A percentile compares a stretch with the other conserved stretches of the same genome.
Evolutionary conservation across 139 green algal species (phyloP).

Genomic region (Chlamydomonas schloesseri): DNA sequence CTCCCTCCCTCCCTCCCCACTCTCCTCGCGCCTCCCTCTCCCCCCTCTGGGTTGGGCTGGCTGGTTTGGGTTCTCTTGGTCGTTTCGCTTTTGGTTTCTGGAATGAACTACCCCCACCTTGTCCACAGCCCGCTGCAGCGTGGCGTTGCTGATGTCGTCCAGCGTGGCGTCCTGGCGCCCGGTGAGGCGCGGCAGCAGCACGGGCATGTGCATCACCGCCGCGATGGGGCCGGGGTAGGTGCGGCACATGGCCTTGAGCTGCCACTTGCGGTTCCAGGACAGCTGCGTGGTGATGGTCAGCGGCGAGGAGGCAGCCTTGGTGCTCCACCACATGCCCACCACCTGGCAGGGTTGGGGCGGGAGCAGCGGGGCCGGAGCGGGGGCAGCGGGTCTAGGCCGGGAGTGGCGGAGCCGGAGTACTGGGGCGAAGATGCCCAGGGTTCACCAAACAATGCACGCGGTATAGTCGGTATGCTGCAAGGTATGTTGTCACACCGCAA

Average conservation of each 20-base stretch:
- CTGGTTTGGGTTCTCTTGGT: too few relatives aligned
- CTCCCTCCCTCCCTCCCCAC: too few relatives aligned
- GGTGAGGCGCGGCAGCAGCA: conserved; percentile 8
- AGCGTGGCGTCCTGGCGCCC: neutral
- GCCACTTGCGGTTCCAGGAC: conserved; percentile 34
- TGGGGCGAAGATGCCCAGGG: too few relatives aligned
- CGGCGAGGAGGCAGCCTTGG: conserved; percentile 9
- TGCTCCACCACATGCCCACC: conserved; percentile 13
- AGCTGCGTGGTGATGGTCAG: conserved; percentile 40
- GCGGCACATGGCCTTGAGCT: conserved; percentile 46
- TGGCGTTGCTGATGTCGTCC: neutral
- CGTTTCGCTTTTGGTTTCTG: too few relatives aligned
- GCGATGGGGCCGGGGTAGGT: conserved; percentile 16
- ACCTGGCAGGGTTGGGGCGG: neutral
- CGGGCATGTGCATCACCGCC: conserved; percentile 31
- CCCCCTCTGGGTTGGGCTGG: too few relatives aligned
- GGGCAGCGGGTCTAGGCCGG: too few relatives aligned
- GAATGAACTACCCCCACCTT: too few relatives aligned
- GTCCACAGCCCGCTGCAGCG: neutral
- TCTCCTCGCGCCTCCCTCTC: too few relatives aligned
- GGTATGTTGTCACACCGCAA: too few relatives aligned
- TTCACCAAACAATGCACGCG: too few relatives aligned
- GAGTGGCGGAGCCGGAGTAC: too few relatives aligned
- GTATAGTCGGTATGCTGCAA: too few relatives aligned
- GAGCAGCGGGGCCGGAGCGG: neutral